phyloP scores from a whole-genome alignment of 140 eudicot genomes.

The Anethum foeniculum region DNA sequence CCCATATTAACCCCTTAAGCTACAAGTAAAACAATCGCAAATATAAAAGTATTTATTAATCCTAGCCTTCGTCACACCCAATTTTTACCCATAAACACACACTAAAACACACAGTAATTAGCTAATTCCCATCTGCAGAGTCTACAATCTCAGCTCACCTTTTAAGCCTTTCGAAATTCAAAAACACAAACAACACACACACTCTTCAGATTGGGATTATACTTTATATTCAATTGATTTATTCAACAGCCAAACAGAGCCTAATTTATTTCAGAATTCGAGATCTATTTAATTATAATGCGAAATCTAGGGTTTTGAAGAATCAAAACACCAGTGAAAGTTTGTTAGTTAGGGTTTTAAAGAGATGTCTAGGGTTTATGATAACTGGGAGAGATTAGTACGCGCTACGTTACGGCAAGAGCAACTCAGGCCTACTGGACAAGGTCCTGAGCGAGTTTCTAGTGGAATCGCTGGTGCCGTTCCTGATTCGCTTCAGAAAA shows the following conservation, averaged over 20 bases:
- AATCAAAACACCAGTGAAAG: too few species aligned
- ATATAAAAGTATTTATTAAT: not conserved
- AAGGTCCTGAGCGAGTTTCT: slow-evolving; percentile 47
- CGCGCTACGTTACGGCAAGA: slow-evolving; percentile 60
- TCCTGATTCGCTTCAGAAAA: slow-evolving; percentile 76
- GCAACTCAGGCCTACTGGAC: slow-evolving; percentile 56
- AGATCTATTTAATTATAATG: not conserved
- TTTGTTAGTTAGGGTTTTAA: not conserved
- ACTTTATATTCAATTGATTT: too few species aligned
- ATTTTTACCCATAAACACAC: not conserved
- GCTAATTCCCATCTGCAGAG: not conserved
- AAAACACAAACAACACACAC: not conserved
- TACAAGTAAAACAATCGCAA: not conserved
- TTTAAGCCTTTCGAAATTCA: not conserved
- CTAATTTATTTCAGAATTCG: not conserved
- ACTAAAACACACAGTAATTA: not conserved
- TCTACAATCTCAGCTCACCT: not conserved
- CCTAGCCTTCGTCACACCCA: not conserved
- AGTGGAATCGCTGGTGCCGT: slow-evolving; percentile 86
- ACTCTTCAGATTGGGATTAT: not conserved
- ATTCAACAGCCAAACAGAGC: too few species aligned
- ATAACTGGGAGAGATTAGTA: slow-evolving; percentile 79
- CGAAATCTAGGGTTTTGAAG: not conserved
- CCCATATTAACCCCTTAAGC: not conserved
- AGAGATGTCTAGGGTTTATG: slow-evolving; percentile 51